Evolutionary conservation across 148 eudicot species (phyloP).

Genomic region (Persicaria maculosa): DNA sequence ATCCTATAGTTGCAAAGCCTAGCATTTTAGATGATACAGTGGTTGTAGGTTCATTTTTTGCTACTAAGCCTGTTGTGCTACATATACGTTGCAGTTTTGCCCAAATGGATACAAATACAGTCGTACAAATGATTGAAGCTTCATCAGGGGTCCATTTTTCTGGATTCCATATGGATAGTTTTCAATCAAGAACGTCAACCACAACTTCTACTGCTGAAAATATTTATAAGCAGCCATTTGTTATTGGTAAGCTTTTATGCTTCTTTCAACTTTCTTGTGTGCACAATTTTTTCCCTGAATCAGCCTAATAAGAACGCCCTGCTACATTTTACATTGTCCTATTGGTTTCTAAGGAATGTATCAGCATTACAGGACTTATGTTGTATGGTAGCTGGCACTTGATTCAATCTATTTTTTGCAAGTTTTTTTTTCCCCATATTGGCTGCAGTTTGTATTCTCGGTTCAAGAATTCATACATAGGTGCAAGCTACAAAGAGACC

Average conservation of each 20-base stretch:
- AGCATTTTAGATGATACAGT: neutral
- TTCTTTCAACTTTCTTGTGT: neutral
- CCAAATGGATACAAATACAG: constrained; percentile 70
- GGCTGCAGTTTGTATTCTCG: neutral
- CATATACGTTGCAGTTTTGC: neutral
- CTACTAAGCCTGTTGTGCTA: neutral
- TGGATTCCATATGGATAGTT: constrained; percentile 77
- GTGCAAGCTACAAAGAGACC: neutral
- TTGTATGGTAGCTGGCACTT: neutral
- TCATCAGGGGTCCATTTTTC: constrained; percentile 90
- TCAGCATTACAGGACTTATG: neutral
- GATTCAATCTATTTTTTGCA: neutral
- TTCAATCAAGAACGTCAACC: constrained; percentile 38
- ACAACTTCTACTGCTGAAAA: constrained; percentile 56
- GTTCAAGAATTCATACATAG: neutral
- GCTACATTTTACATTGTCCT: neutral
- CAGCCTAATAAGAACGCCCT: neutral
- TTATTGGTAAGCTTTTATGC: constrained; percentile 54
- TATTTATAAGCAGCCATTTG: constrained; percentile 71
- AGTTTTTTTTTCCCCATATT: neutral
- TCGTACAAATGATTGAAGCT: constrained; percentile 69
- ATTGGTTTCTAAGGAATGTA: neutral
- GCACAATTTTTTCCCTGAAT: neutral
- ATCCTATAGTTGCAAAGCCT: neutral
- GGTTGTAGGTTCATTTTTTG: neutral